Evolutionary conservation across 2,329 filamentous ascomycete genomes (phyloP).

Genomic region (Hawksworthiomyces lignivorus): DNA sequence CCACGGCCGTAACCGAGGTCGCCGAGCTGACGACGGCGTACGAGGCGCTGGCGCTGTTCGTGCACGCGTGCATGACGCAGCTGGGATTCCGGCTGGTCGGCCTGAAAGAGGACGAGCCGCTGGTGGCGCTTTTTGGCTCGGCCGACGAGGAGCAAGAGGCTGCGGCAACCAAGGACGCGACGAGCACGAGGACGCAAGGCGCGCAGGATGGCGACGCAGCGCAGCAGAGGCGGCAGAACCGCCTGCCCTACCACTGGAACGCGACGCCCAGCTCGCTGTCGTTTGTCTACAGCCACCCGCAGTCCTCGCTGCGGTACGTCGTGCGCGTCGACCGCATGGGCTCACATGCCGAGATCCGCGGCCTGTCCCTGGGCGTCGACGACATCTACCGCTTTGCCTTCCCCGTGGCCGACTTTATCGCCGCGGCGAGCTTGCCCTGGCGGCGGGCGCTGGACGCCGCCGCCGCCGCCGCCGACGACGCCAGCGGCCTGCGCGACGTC

Average conservation of each 20-base stretch:
- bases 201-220: too few species aligned
- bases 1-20: conserved; percentile 17
- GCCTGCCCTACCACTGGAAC: conserved; percentile 77
- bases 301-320: conserved; percentile 78
- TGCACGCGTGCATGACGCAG: conserved; percentile 74
- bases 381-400: conserved; percentile 73
- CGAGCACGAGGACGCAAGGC: too few species aligned
- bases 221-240: conserved; percentile 27
- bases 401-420: conserved; percentile 66
- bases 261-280: conserved; percentile 59
- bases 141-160: too few species aligned
- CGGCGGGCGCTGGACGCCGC: too few species aligned
- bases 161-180: too few species aligned
- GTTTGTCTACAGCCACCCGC: conserved; percentile 80
- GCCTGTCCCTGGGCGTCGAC: conserved; percentile 71
- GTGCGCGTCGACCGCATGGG: conserved; percentile 77
- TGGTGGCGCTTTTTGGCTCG: too few species aligned
- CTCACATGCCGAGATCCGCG: conserved; percentile 74
- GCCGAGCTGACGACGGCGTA: conserved; percentile 62
- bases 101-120: conserved; percentile 56
- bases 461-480: conserved; percentile 28
- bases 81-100: conserved; percentile 76
- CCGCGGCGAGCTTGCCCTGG: conserved; percentile 46
- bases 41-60: conserved; percentile 76
- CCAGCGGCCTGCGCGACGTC: conserved; percentile 39